phyloP scores from a whole-genome alignment of 176 grass and related monocot species.

The Aegilops longissima region DNA sequence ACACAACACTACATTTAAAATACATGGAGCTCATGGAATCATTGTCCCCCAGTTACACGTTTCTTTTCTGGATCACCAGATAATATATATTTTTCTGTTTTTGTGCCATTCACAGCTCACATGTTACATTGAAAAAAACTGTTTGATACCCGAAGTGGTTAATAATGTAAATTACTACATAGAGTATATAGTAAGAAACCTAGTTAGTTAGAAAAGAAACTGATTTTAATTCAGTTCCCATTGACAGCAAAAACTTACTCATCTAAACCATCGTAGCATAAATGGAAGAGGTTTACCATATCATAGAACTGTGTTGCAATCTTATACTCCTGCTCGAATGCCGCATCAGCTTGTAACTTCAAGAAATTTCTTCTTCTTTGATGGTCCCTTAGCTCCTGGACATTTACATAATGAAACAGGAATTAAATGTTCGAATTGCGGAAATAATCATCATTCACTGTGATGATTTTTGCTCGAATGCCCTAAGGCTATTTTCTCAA shows the following conservation, averaged over 20 bases:
- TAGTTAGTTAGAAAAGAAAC: no score
- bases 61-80: no score
- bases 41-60: no score
- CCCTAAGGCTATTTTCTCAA: neutral
- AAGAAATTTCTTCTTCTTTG: neutral
- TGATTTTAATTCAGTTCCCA: neutral
- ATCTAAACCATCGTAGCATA: neutral
- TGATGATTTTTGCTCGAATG: neutral
- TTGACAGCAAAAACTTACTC: neutral
- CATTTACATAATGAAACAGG: neutral
- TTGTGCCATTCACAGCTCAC: no score
- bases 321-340: constrained; percentile 21
- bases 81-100: no score
- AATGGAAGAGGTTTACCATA: constrained; percentile 17
- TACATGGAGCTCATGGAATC: no score
- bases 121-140: no score
- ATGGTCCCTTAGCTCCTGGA: neutral
- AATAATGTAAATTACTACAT: no score
- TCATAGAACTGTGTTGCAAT: neutral
- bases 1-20: no score
- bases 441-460: neutral
- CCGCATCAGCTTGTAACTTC: neutral
- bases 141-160: no score
- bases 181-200: no score
- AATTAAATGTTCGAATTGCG: neutral